phyloP scores from a whole-genome alignment of 202 grass and related monocot species.

The Cymbopogon flexuosus region DNA sequence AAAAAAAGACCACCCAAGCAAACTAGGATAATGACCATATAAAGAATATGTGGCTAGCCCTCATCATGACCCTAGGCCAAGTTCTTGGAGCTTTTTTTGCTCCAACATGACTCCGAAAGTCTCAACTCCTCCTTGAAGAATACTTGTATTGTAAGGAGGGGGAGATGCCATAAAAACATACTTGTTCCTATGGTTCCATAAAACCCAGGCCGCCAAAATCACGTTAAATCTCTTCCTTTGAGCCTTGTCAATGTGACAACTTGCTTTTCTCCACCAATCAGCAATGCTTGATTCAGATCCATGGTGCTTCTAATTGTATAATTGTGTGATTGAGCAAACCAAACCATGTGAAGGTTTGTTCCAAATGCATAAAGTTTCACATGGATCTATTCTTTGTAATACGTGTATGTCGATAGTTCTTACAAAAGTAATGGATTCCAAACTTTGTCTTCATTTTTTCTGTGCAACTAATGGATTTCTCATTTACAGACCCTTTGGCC shows the following conservation, averaged over 20 bases:
- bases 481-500: conserved; percentile 53
- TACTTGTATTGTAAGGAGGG: neutral
- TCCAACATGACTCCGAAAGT: neutral
- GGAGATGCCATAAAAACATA: neutral
- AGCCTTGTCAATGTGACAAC: neutral
- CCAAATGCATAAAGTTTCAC: neutral
- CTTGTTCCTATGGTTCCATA: neutral
- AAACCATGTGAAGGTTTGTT: conserved; percentile 29
- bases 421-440: neutral
- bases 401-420: neutral
- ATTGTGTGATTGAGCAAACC: conserved; percentile 26
- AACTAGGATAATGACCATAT: neutral
- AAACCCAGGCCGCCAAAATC: neutral
- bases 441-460: neutral
- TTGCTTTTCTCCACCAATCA: neutral
- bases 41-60: neutral
- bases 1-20: neutral
- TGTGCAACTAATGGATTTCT: conserved; percentile 17
- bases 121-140: neutral
- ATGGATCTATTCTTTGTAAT: conserved; percentile 25
- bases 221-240: neutral
- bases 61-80: neutral
- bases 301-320: neutral
- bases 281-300: neutral
- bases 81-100: neutral